These are phyloP conservation scores for Russula griseocarnosa DNA, from an alignment of 768 basidiomycete genomes.

Conservation along the genomic window DNA sequence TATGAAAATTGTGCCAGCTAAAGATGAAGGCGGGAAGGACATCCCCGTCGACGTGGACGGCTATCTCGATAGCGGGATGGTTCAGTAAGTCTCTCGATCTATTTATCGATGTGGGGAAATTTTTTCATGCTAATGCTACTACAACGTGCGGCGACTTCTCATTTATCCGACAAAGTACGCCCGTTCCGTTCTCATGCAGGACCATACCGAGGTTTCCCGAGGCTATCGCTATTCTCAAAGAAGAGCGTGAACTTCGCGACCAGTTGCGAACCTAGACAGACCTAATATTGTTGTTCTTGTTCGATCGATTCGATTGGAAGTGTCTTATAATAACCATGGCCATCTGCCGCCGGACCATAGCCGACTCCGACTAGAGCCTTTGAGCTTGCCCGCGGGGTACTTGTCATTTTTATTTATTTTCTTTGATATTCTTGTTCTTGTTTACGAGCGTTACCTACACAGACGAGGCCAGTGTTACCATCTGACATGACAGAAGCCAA, in stretches of 20 bases:
- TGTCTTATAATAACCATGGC: background rate
- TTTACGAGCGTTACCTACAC: background rate
- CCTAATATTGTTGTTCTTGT: background rate
- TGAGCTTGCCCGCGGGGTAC: background rate
- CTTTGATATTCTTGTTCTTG: background rate
- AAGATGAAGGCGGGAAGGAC: conserved; percentile 21
- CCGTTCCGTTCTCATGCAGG: conserved; percentile 28
- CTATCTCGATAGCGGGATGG: conserved; percentile 25
- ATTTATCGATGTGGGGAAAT: background rate
- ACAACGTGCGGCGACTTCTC: background rate
- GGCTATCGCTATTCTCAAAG: conserved; percentile 19
- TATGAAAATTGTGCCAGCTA: conserved; percentile 25
- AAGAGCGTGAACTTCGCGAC: conserved; percentile 21
- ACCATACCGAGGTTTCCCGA: conserved; percentile 29
- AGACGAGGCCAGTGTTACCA: background rate
- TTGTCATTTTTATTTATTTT: too few relatives aligned
- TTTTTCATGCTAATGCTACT: background rate
- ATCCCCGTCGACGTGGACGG: conserved; percentile 22
- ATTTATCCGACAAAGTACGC: conserved; percentile 18
- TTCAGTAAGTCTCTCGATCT: conserved; percentile 23
- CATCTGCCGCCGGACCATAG: background rate
- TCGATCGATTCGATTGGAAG: too few relatives aligned
- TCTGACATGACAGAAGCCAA: conserved; percentile 1
- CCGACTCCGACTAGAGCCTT: too few relatives aligned
- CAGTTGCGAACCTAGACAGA: background rate